Evolutionary conservation across 371 early-diverging fungal genomes (phyloP).

Genomic region (Catenaria anguillulae): DNA sequence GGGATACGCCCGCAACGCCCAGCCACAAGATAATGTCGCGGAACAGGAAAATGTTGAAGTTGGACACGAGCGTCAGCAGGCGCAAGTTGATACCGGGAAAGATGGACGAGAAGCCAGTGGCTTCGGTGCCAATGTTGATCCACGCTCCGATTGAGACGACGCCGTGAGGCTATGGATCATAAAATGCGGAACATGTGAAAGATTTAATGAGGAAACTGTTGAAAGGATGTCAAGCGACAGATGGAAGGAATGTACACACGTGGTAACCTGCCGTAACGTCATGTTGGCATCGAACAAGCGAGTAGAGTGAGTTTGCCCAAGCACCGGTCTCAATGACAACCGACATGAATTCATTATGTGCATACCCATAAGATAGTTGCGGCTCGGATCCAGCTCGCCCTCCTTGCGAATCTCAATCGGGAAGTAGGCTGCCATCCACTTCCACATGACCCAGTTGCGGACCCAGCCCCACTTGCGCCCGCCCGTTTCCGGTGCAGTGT

Average conservation of each 20-base stretch:
- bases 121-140: slow-evolving; percentile 62
- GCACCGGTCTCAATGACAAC: too few species aligned
- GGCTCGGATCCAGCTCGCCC: slow-evolving; percentile 21
- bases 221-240: too few species aligned
- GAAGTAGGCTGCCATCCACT: slow-evolving; percentile 39
- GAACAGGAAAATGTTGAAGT: slow-evolving; percentile 53
- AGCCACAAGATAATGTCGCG: slow-evolving; percentile 52
- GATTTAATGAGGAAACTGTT: too few species aligned
- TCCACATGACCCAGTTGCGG: background rate
- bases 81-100: slow-evolving; percentile 47
- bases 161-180: background rate
- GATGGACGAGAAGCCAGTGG: slow-evolving; percentile 40
- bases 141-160: slow-evolving; percentile 70
- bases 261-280: too few species aligned
- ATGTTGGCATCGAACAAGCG: too few species aligned
- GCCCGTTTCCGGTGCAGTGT: slow-evolving; percentile 24
- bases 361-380: slow-evolving; percentile 41
- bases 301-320: too few species aligned
- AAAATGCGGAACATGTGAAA: too few species aligned
- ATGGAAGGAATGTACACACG: too few species aligned
- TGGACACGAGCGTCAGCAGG: slow-evolving; percentile 42
- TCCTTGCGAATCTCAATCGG: slow-evolving; percentile 58
- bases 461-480: background rate
- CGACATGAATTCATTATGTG: background rate
- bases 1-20: slow-evolving; percentile 58